Base-by-base conservation (phyloP, 805 yeast species). In the Millerozyma miso region DNA sequence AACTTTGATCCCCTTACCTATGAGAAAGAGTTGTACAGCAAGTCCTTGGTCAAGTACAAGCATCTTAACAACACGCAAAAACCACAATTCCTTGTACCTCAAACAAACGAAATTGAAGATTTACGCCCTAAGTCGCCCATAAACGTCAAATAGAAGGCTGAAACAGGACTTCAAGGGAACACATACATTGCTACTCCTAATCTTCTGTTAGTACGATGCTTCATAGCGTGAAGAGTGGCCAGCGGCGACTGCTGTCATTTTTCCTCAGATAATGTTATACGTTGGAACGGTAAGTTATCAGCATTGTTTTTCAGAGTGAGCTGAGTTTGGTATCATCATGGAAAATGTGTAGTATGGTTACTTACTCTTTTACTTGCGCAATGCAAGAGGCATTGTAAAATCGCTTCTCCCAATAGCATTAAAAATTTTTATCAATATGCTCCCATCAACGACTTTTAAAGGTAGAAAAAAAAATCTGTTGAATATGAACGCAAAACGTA, bases 81-180 rank as follows among this genome's bases (percentile, higher is more conserved):
- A 79, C 38, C 62, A 54, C 54, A 81, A 74, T 59, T 57, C 53
- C 58, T 70, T 46, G 77, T 89, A 1, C 89, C 91, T 1, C 76
- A 79, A 38, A 75, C 79, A 33, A 71, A 74, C 8, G 95, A 87
- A 52, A 86, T 90, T 50, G 96, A 90, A 49, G 73, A 67, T 13
- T 67, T 90, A 40, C 75, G 97, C 55, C 97, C 97, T 15, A 87
- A 84, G 57, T 84, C 93, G 39, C 97, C 97, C 13, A 39, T 47
- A 13, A 31, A 37, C 33, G 16, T 37, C 19, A 37, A 29, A 19
- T 37, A 23, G 29, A n/a, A n/a, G n/a, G n/a, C n/a, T n/a, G n/a
- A n/a, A n/a, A n/a, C n/a, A n/a, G n/a, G n/a, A n/a, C n/a, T n/a
- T n/a, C n/a, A 23, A 23, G 29, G 10, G 29, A 23, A 23, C 29